A percentile compares a stretch with the other conserved stretches of the same genome.
Evolutionary conservation across 345 rosid species (phyloP).

Genomic region (Microthlaspi erraticum): DNA sequence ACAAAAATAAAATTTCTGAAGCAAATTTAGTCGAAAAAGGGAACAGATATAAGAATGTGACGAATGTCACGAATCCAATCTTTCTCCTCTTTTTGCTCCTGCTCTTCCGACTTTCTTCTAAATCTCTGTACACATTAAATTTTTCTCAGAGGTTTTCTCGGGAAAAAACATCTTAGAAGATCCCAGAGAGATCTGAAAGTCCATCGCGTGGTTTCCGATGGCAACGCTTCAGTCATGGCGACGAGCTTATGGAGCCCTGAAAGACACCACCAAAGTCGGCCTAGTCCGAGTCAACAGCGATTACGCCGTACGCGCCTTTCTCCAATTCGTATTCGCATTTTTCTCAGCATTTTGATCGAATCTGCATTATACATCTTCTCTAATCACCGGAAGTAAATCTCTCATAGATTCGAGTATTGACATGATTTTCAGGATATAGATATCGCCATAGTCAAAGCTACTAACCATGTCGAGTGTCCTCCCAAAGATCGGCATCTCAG

Average conservation of each 20-base stretch:
- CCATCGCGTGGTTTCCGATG: slow-evolving; percentile 46
- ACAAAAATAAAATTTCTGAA: slow-evolving; percentile 1
- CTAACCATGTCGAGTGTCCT: slow-evolving; percentile 88
- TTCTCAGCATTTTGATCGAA: neutral
- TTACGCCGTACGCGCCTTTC: slow-evolving; percentile 58
- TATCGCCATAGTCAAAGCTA: slow-evolving; percentile 89
- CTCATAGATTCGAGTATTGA: slow-evolving; percentile 33
- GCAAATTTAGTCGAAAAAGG: slow-evolving; percentile 23
- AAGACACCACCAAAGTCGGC: slow-evolving; percentile 93
- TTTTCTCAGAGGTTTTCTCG: slow-evolving; percentile 18
- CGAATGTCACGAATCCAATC: slow-evolving; percentile 29
- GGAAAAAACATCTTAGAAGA: slow-evolving; percentile 8
- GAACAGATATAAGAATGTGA: neutral
- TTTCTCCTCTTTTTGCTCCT: neutral
- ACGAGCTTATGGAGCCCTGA: slow-evolving; percentile 86
- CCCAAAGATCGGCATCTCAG: slow-evolving; percentile 85
- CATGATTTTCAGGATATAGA: slow-evolving; percentile 66
- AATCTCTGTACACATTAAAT: slow-evolving; percentile 10
- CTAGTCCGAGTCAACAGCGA: slow-evolving; percentile 93
- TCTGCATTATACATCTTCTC: neutral
- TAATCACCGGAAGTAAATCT: slow-evolving; percentile 1
- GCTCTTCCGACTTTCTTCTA: slow-evolving; percentile 9
- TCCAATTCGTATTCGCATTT: neutral
- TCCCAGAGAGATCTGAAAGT: slow-evolving; percentile 40
- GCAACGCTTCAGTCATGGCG: slow-evolving; percentile 88